Base-by-base conservation (phyloP, 805 yeast genomes). In the Barnettozyma populi region DNA sequence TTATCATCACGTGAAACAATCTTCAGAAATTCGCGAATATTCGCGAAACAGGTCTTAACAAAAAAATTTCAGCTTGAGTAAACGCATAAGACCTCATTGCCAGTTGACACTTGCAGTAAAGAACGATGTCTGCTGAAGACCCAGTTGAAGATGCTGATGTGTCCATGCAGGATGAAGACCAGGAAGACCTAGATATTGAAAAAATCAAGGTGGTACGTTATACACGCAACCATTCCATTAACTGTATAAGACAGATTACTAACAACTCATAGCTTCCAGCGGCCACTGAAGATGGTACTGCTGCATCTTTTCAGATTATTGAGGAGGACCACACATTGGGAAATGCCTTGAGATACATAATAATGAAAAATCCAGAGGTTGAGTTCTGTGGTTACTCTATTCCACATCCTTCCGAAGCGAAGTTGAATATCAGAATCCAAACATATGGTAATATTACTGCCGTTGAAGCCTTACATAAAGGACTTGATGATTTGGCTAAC, bases 351-450 rank as follows among this genome's bases (percentile, higher is more conserved):
- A 82, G 97, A 65, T 90, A 90, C 68, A 82, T 92, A 64, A 89
- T 94, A 58, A 90, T 94, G 96, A 90, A 92, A 70, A 94, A 94
- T 62, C 97, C 97, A 35, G 95, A 90, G 55, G 99, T 94, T 23
- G 99, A 94, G 64, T 94, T 94, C 66, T 92, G 98, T 64, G 99
- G 99, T 48, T 94, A 94, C 70, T 89, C 97, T 39, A 94, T 94
- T 56, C 99, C 99, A 10, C 99, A 94, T 68, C 99, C 99, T 18
- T 87, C 96, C 32, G 99, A 94, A 69, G 75, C 88, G 51, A 84
- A 86, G 57, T 72, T 94, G 68, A 89, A 94, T 69, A 66, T 94
- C 48, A 81, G 99, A 70, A 89, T 94, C 53, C 99, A 94, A 71
- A 94, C 99, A 1, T 90, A 90, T 62, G 97, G 82, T 27, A 70